Evolutionary conservation across 2,329 filamentous ascomycete genomes (phyloP), one percentile per base, ranked within the genome.

Genomic region (Aspergillus sp.): DNA sequence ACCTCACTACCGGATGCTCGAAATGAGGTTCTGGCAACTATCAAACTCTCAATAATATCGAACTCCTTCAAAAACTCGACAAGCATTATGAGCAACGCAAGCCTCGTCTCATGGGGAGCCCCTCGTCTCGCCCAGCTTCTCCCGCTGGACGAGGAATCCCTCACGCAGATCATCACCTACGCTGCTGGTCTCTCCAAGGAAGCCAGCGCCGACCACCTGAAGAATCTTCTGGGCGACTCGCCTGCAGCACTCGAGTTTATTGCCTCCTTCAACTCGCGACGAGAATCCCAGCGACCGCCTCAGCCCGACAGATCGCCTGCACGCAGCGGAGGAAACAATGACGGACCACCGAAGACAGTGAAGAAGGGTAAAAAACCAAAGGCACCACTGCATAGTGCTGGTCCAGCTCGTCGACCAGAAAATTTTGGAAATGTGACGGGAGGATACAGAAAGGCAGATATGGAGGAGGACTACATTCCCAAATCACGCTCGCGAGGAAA

Each of bases 151-250:
- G 83, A 95, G 31, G 83, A 87, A 9, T 90, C 91, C 33, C 74
- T 97, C 29, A 81, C 83, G 59, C 88, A 97, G 61, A 79, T 96
- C 35, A 75, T 97, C 52, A 82, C 88, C 38, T 96, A 96, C 64
- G 83, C 88, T 2, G 74, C 81, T 31, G 85, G 83, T 0, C 76
- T 97, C 7, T 82, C 89, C 6, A 90, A 86, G 60, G 70, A 82
- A 40, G 86, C 85, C 51, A 87, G 88, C 10, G 89, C 82, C 40
- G 83, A 90, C 34, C 89, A 97, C 66, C 85, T 98, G 48, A 86
- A 83, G 64, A 89, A 93, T 60, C 74, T 98, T 42, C 78, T 98
- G 0, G 93, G 91, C 39, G 89, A 95, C 64, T 90, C 87, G 6
- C 81, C 90, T 1, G 82, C 86, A 55, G 78, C 81, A 2, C 66